Percentiles rank a stretch among this genome's conserved stretches.
phyloP scores from a whole-genome alignment of 2,329 filamentous ascomycete species.

The Cercospora zeae-maydis region DNA sequence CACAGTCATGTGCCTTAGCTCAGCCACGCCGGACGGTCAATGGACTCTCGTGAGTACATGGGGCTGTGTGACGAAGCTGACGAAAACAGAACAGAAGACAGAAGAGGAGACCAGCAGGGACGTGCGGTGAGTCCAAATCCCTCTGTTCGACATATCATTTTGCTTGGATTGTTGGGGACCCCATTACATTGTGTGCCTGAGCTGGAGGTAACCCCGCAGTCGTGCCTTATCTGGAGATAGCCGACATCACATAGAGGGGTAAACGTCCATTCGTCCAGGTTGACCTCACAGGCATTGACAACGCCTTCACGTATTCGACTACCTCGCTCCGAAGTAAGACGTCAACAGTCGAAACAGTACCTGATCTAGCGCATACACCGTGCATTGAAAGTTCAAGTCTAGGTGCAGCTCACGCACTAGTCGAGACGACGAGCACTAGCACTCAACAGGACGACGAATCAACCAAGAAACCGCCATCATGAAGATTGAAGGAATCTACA shows the following conservation, averaged over 20 bases:
- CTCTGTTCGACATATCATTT: too few relatives aligned
- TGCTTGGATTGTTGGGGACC: background rate
- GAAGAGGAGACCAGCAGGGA: background rate
- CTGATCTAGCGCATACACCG: background rate
- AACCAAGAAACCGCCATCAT: slow-evolving; percentile 18
- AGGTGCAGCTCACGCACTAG: background rate
- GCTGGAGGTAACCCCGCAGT: background rate
- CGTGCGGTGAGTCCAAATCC: background rate
- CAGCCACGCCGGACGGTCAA: background rate
- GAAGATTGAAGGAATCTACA: slow-evolving; percentile 41
- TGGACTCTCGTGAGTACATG: background rate
- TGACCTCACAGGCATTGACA: background rate
- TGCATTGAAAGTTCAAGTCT: background rate
- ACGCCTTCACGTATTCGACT: background rate
- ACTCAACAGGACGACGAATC: background rate
- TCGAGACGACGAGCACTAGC: background rate
- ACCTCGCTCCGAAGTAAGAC: background rate
- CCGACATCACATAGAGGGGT: background rate
- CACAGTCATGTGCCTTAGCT: background rate
- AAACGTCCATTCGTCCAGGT: background rate
- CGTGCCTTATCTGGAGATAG: background rate
- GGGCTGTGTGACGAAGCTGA: background rate
- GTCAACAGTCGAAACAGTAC: background rate
- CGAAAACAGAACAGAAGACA: background rate
- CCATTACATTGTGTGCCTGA: background rate